Evolutionary conservation across 208 protist genomes (phyloP).

Genomic region (Trypanosoma boissoni): DNA sequence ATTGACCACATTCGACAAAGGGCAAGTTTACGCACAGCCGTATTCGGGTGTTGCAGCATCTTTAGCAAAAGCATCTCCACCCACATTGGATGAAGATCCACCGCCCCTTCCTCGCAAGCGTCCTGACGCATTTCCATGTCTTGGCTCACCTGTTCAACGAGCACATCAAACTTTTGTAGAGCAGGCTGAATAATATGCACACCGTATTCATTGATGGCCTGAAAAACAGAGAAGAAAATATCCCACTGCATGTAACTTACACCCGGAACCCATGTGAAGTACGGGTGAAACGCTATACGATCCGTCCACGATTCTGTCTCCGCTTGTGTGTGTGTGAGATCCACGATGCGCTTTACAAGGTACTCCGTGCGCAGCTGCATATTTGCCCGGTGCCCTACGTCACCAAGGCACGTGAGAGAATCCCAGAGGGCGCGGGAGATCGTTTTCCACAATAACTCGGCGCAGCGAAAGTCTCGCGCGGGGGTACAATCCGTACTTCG

Average conservation of each 20-base stretch:
- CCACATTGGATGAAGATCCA: conserved; percentile 51
- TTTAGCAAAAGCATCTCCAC: conserved; percentile 82
- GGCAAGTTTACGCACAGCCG: conserved; percentile 67
- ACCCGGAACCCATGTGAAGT: conserved; percentile 45
- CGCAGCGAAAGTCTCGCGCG: conserved; percentile 58
- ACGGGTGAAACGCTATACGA: conserved; percentile 29
- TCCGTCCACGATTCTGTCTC: conserved; percentile 13
- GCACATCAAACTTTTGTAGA: conserved; percentile 64
- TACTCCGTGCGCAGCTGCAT: conserved; percentile 77
- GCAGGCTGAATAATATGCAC: conserved; percentile 79
- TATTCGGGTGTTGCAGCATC: conserved; percentile 74
- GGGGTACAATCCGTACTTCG: conserved; percentile 22
- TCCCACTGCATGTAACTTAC: conserved; percentile 44
- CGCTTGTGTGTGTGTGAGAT: conserved; percentile 45
- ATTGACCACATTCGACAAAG: conserved; percentile 61
- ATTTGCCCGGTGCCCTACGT: conserved; percentile 60
- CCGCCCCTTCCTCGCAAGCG: not conserved
- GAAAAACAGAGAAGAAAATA: conserved; percentile 76
- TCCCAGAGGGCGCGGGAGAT: conserved; percentile 44
- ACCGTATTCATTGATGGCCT: conserved; percentile 80
- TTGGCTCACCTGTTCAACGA: conserved; percentile 36
- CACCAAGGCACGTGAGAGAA: conserved; percentile 32
- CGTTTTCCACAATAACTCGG: conserved; percentile 57
- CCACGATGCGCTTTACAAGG: conserved; percentile 82
- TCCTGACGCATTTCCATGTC: conserved; percentile 10